Evolutionary conservation across 768 basidiomycete species (phyloP).

Genomic region (Calvatia gigantea): DNA sequence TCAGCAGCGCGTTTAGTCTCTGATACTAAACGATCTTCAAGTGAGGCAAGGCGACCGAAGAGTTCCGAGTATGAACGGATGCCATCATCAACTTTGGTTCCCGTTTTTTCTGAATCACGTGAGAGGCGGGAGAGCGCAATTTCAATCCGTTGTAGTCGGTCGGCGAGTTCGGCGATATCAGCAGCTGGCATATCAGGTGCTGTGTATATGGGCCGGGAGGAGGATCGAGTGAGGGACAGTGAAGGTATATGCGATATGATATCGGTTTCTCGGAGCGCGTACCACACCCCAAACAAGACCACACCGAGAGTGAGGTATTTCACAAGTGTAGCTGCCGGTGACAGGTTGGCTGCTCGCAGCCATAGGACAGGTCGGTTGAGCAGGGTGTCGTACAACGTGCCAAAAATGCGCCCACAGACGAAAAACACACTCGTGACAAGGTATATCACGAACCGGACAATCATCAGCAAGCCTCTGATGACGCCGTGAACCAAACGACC

Average conservation of each 20-base stretch:
- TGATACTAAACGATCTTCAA: slow-evolving; percentile 48
- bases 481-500: slow-evolving; percentile 35
- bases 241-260: slow-evolving; percentile 30
- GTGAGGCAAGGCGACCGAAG: slow-evolving; percentile 45
- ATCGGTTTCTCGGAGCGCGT: slow-evolving; percentile 35
- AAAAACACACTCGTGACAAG: slow-evolving; percentile 35
- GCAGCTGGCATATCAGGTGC: slow-evolving; percentile 57
- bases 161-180: slow-evolving; percentile 63
- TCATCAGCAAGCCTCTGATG: slow-evolving; percentile 18
- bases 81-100: slow-evolving; percentile 51
- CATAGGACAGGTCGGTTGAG: slow-evolving; percentile 45
- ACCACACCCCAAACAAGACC: slow-evolving; percentile 43
- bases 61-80: slow-evolving; percentile 48
- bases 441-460: slow-evolving; percentile 24
- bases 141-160: slow-evolving; percentile 63
- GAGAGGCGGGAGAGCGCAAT: slow-evolving; percentile 58
- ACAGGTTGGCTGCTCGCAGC: slow-evolving; percentile 28
- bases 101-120: slow-evolving; percentile 47
- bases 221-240: slow-evolving; percentile 21
- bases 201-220: slow-evolving; percentile 34
- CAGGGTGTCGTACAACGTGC: slow-evolving; percentile 44
- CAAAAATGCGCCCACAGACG: slow-evolving; percentile 44
- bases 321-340: slow-evolving; percentile 23
- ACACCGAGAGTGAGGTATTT: slow-evolving; percentile 42
- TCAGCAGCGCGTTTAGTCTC: slow-evolving; percentile 37